Evolutionary conservation across 2,329 filamentous ascomycete species (phyloP).

Genomic region (Alternaria brassicae): DNA sequence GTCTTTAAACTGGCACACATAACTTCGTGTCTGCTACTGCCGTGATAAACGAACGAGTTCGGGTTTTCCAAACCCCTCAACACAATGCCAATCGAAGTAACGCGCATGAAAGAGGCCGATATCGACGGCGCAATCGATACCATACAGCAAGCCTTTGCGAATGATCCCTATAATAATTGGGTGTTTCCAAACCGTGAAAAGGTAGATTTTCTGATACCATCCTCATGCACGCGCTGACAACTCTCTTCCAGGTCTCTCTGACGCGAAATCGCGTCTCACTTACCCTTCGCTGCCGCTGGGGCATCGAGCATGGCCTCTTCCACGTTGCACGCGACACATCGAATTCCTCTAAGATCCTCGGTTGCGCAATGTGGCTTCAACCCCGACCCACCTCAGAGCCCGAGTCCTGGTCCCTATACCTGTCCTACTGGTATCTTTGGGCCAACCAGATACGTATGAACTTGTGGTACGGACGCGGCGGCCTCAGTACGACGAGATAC

Average conservation of each 20-base stretch:
- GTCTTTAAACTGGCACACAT: not conserved
- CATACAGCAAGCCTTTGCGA: slow-evolving; percentile 70
- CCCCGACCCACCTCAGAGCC: slow-evolving; percentile 59
- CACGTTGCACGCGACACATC: slow-evolving; percentile 70
- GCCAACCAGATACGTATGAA: slow-evolving; percentile 72
- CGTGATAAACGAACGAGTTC: not conserved
- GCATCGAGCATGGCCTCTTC: slow-evolving; percentile 73
- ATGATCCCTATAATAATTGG: slow-evolving; percentile 73
- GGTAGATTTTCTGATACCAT: slow-evolving; percentile 46
- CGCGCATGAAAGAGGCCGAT: slow-evolving; percentile 63
- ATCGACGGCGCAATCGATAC: slow-evolving; percentile 70
- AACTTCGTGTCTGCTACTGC: not conserved
- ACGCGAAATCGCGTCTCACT: slow-evolving; percentile 69
- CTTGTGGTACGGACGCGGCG: slow-evolving; percentile 71
- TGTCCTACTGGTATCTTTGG: slow-evolving; percentile 71
- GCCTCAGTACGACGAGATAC: slow-evolving; percentile 71
- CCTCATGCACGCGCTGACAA: not conserved
- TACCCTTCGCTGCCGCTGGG: slow-evolving; percentile 71
- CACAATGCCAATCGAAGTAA: slow-evolving; percentile 60
- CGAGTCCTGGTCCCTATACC: slow-evolving; percentile 67
- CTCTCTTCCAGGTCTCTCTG: slow-evolving; percentile 47
- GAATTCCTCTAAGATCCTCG: slow-evolving; percentile 62
- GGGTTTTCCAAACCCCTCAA: not conserved
- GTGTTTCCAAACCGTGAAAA: slow-evolving; percentile 65
- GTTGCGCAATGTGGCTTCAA: slow-evolving; percentile 75